A percentile compares a stretch with the other conserved stretches of the same genome.
Conservation (phyloP, 371 early-diverging fungal genomes). For the Apophysomyces variabilis region DNA sequence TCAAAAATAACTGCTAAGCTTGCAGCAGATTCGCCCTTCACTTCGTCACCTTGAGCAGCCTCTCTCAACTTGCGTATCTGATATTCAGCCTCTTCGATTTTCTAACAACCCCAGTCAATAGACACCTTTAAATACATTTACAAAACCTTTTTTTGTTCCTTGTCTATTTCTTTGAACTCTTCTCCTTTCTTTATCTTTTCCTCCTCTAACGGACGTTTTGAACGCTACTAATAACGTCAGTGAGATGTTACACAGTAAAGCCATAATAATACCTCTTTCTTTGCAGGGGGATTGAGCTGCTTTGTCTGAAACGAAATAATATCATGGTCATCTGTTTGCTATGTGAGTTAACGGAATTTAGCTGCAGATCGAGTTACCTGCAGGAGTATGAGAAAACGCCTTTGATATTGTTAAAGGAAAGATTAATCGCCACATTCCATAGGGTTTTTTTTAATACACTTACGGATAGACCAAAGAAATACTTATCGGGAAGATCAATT, state of each 20-base stretch:
- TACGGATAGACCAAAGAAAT: constrained; percentile 84
- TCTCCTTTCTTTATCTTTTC: constrained; percentile 64
- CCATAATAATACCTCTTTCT: constrained; percentile 39
- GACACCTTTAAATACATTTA: background rate
- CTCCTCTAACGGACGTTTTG: constrained; percentile 62
- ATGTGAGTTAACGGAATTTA: constrained; percentile 1
- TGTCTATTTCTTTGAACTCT: constrained; percentile 52
- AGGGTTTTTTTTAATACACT: constrained; percentile 17
- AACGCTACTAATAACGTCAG: constrained; percentile 29
- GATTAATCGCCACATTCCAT: background rate
- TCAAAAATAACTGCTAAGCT: constrained; percentile 56
- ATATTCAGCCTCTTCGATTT: constrained; percentile 61
- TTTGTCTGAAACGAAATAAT: constrained; percentile 72
- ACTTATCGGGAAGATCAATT: constrained; percentile 71
- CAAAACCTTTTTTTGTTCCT: constrained; percentile 51
- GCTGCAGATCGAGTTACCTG: constrained; percentile 25
- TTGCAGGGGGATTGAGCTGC: constrained; percentile 72
- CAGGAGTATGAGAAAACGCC: constrained; percentile 44
- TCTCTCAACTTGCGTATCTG: constrained; percentile 43
- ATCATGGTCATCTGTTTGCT: constrained; percentile 80
- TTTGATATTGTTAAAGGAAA: background rate
- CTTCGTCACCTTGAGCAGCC: constrained; percentile 35
- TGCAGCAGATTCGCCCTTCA: constrained; percentile 28
- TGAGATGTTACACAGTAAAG: background rate
- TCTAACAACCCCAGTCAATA: constrained; percentile 28